Percentiles rank a stretch among this genome's conserved stretches.
These are phyloP conservation scores for Ceratocystis destructans DNA, from an alignment of 2,329 filamentous ascomycete genomes.

Conservation along the genomic window DNA sequence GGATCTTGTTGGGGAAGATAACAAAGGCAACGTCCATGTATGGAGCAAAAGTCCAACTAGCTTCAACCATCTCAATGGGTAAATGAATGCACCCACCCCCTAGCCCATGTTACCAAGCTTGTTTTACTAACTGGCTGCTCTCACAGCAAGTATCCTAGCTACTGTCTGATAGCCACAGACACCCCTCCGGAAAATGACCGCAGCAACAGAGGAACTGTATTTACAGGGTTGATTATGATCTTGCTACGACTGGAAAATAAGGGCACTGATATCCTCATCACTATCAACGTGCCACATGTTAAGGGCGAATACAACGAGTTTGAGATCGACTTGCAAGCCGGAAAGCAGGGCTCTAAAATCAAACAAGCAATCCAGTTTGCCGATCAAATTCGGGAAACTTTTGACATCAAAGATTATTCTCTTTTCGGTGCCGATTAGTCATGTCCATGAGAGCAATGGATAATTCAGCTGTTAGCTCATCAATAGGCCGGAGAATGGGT, in stretches of 20 bases:
- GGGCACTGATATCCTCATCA: conserved; percentile 68
- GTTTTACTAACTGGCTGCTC: neutral
- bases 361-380: conserved; percentile 56
- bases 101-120: neutral
- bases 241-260: conserved; percentile 63
- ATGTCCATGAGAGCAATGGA: no score
- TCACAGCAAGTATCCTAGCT: conserved; percentile 38
- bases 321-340: conserved; percentile 53
- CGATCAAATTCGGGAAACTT: conserved; percentile 52
- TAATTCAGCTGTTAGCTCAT: conserved; percentile 11
- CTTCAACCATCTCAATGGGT: conserved; percentile 43
- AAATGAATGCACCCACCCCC: conserved; percentile 6
- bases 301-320: conserved; percentile 59
- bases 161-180: conserved; percentile 57
- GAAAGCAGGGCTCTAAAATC: conserved; percentile 53
- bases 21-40: conserved; percentile 50
- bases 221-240: conserved; percentile 63
- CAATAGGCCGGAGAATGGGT: conserved; percentile 18
- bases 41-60: conserved; percentile 50
- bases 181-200: conserved; percentile 28
- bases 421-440: conserved; percentile 42
- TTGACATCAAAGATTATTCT: conserved; percentile 68
- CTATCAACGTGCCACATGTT: conserved; percentile 78
- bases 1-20: conserved; percentile 48
- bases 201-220: conserved; percentile 37